These are phyloP conservation scores for Angomonas ambiguus DNA, from an alignment of 208 protist species.

Conservation along the genomic window DNA sequence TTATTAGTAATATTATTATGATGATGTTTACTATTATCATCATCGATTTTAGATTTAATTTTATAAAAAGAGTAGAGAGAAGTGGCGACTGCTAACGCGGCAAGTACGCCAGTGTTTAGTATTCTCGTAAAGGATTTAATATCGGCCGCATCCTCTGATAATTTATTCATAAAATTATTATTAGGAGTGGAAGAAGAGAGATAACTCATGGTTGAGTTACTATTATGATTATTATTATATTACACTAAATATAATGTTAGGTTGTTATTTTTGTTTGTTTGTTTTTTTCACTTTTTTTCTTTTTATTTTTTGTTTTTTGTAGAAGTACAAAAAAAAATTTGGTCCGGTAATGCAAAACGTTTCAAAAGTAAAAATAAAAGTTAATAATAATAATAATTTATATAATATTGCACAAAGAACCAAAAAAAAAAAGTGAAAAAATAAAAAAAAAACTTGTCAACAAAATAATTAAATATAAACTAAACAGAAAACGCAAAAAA, in stretches of 20 bases:
- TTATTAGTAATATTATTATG: no score
- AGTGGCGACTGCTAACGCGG: no score
- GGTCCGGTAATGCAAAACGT: neutral
- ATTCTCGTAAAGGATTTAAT: slow-evolving; percentile 8
- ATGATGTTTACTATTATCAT: no score
- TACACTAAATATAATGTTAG: no score
- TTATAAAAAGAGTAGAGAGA: neutral
- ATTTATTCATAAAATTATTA: no score
- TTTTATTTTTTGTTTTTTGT: neutral
- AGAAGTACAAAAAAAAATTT: neutral
- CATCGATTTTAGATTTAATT: slow-evolving; percentile 12
- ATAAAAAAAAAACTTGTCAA: neutral
- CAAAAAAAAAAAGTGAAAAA: neutral
- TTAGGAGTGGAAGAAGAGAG: neutral
- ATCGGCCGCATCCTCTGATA: neutral
- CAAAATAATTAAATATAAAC: no score
- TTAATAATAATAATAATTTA: neutral
- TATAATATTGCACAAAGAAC: neutral
- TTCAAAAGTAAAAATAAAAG: neutral
- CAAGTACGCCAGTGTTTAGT: no score
- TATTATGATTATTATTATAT: no score
- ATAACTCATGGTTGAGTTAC: no score
- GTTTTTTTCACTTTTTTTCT: slow-evolving; percentile 3
- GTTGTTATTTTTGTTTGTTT: neutral
- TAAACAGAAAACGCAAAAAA: neutral